Evolutionary conservation across 352 stramenopile species (phyloP).

Genomic region (Phytophthora fragariae): DNA sequence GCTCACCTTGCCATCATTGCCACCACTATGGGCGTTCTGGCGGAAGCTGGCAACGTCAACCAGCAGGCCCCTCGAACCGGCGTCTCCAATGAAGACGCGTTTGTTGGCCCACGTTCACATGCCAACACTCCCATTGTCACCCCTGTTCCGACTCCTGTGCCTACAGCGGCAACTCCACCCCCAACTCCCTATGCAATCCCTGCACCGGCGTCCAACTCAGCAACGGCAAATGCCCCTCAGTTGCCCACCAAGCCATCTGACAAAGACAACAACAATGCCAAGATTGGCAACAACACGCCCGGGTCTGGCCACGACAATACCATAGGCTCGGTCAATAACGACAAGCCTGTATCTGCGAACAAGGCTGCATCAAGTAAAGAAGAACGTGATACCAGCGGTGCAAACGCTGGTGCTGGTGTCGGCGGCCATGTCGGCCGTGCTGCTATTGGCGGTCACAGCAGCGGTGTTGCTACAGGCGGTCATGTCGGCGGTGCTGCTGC

Average conservation of each 20-base stretch:
- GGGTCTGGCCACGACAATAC: background rate
- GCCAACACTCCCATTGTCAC: background rate
- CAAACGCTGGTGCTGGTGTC: background rate
- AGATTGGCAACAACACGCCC: background rate
- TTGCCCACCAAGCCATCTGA: background rate
- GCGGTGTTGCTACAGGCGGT: background rate
- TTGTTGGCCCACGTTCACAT: background rate
- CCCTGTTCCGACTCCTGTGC: background rate
- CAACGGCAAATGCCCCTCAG: background rate
- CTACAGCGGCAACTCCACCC: background rate
- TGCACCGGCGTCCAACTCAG: background rate
- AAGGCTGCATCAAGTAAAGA: background rate
- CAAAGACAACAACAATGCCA: background rate
- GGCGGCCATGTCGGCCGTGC: background rate
- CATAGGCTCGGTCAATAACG: background rate
- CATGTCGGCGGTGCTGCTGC: background rate
- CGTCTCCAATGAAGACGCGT: background rate
- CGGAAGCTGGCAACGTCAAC: background rate
- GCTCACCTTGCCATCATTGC: conserved; percentile 4
- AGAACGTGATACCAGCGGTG: background rate
- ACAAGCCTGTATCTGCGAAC: background rate
- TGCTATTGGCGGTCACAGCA: background rate
- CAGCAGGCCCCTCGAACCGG: background rate
- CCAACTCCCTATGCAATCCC: background rate
- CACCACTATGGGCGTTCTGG: background rate